phyloP scores from a whole-genome alignment of 2,329 filamentous ascomycete genomes.

The Lomentospora prolificans region DNA sequence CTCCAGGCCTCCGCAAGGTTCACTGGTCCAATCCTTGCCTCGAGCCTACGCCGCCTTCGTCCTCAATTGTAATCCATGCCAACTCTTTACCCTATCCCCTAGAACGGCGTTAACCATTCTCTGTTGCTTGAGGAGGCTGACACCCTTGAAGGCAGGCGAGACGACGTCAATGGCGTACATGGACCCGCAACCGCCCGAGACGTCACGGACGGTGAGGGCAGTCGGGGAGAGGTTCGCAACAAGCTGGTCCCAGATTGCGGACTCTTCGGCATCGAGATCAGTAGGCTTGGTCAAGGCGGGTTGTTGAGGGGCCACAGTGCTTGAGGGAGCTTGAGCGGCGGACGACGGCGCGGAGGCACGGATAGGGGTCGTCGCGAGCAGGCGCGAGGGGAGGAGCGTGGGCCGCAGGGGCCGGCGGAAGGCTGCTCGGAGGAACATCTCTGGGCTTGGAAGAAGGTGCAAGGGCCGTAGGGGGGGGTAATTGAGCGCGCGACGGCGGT shows the following conservation, averaged over 20 bases:
- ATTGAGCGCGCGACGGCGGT: background rate
- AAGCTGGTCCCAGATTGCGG: slow-evolving; percentile 47
- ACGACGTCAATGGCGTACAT: slow-evolving; percentile 81
- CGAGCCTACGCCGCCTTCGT: slow-evolving; percentile 51
- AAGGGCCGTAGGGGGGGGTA: background rate
- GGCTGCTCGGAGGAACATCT: slow-evolving; percentile 9
- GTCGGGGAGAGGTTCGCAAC: slow-evolving; percentile 38
- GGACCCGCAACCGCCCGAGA: slow-evolving; percentile 74
- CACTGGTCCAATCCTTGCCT: too few species aligned
- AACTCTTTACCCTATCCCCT: slow-evolving; percentile 64
- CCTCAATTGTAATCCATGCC: slow-evolving; percentile 76
- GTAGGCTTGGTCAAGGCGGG: slow-evolving; percentile 31
- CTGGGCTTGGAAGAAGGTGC: background rate
- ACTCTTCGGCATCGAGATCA: slow-evolving; percentile 45
- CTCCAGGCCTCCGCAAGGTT: too few species aligned
- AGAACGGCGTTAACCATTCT: slow-evolving; percentile 68
- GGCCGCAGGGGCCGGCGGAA: background rate
- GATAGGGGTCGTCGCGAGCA: slow-evolving; percentile 8
- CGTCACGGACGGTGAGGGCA: slow-evolving; percentile 59
- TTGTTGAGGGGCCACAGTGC: slow-evolving; percentile 11
- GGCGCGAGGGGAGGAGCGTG: slow-evolving; percentile 9
- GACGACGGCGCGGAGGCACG: slow-evolving; percentile 17
- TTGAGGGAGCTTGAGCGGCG: slow-evolving; percentile 19
- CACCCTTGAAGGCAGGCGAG: slow-evolving; percentile 59
- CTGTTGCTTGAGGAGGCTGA: slow-evolving; percentile 71